These are phyloP conservation scores for Nicotiana undulata DNA, from an alignment of 257 asterid genomes.

Conservation along the genomic window DNA sequence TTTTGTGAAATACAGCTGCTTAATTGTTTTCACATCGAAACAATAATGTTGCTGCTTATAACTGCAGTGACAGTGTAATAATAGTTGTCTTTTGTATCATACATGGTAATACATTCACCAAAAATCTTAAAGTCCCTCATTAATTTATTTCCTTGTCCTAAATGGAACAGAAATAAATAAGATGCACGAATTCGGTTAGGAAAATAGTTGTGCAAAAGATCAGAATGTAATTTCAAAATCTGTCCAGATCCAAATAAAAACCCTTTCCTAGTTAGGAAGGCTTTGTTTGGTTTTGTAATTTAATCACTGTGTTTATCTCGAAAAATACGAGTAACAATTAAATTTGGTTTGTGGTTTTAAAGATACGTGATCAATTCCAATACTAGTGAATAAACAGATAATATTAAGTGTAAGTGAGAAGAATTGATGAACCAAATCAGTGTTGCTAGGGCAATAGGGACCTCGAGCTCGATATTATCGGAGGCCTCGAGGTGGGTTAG, in stretches of 20 bases:
- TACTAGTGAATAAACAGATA: too few species aligned
- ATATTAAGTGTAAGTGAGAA: too few species aligned
- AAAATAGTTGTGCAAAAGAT: neutral
- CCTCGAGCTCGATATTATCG: too few species aligned
- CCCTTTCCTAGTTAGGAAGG: neutral
- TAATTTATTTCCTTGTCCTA: neutral
- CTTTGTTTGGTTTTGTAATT: neutral
- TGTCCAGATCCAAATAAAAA: neutral
- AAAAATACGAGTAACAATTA: too few species aligned
- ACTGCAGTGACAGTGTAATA: neutral
- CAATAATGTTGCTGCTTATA: neutral
- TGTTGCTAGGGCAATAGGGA: too few species aligned
- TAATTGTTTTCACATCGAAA: neutral
- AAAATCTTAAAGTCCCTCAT: neutral
- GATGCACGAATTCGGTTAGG: neutral
- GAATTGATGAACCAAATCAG: too few species aligned
- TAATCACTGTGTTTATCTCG: too few species aligned
- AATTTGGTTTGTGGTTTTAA: too few species aligned
- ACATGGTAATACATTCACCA: neutral
- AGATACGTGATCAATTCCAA: too few species aligned
- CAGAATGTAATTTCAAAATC: neutral
- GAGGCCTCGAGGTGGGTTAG: too few species aligned
- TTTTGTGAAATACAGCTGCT: neutral
- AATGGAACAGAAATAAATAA: neutral
- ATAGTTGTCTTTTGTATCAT: neutral